These are phyloP conservation scores for Leucosporidium yakuticum DNA, from an alignment of 768 basidiomycete genomes.

Conservation along the genomic window DNA sequence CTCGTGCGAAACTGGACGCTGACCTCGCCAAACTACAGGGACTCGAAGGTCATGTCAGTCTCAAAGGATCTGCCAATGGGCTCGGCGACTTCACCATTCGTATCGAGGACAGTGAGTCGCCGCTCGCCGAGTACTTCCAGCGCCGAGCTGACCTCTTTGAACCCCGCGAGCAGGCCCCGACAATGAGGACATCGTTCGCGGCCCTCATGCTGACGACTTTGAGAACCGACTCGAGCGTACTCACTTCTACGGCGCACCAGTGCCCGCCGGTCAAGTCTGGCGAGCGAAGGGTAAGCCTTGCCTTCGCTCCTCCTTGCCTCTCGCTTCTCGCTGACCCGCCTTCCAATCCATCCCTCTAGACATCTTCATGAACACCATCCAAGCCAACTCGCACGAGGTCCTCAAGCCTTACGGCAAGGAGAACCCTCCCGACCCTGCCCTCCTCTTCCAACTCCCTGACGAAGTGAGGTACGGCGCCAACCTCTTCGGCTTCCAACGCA, in stretches of 20 bases:
- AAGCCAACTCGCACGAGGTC: conserved; percentile 55
- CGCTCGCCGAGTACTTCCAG: too few species aligned
- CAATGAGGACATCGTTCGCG: conserved; percentile 6
- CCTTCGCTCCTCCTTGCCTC: neutral
- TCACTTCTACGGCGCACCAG: conserved; percentile 20
- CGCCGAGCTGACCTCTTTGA: too few species aligned
- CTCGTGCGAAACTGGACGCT: neutral
- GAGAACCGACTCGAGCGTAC: conserved; percentile 31
- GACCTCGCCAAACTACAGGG: conserved; percentile 52
- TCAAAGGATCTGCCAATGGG: conserved; percentile 68
- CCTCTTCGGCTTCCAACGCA: conserved; percentile 79
- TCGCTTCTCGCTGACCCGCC: neutral
- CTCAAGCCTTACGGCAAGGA: conserved; percentile 51
- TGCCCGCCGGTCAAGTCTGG: conserved; percentile 30
- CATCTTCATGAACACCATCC: conserved; percentile 56
- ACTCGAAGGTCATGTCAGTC: conserved; percentile 60
- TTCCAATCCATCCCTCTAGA: conserved; percentile 48
- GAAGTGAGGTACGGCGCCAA: conserved; percentile 67
- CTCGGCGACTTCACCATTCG: conserved; percentile 76
- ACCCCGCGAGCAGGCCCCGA: conserved; percentile 7
- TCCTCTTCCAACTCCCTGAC: conserved; percentile 68
- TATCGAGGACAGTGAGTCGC: conserved; percentile 62
- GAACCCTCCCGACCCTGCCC: conserved; percentile 68
- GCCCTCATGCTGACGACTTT: conserved; percentile 33
- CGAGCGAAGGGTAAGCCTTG: conserved; percentile 32